Base-by-base conservation (phyloP, 768 basidiomycete genomes). In the Ramaria rubella region DNA sequence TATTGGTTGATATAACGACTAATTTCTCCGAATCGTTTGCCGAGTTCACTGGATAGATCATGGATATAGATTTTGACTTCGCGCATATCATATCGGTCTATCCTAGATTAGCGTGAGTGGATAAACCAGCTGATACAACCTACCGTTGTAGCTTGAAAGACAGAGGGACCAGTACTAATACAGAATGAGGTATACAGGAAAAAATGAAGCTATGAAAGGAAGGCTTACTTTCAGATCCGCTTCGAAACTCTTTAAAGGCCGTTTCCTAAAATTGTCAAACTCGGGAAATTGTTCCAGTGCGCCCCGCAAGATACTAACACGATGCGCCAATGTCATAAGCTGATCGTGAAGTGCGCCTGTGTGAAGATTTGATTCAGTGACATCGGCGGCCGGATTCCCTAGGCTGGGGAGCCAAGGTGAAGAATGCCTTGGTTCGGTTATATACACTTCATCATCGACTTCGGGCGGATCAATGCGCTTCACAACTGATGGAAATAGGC, bases 141-240 rank as follows among this genome's bases (percentile, higher is more conserved):
- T n/a, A n/a, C 49, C 29, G 4, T 36, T 31, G n/a, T 51, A 51
- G 31, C 21, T 1, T 23, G 31, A n/a, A 12, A 51, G 49, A 23
- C 49, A 51, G 12, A n/a, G 19, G 24, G 49, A 51, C 49, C 49
- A 51, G 24, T 51, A 36, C 49, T 51, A 15, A 8, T 33, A 29
- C 21, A 31, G 8, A 51, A 15, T 51, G 31, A 7, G 29, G 21
- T 48, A 5, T 9, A 12, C 24, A 36, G 49, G 14, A n/a, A 30
- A 14, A 1, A 19, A 36, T 17, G 15, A 51, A 46, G 9, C 23
- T 46, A 9, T 14, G 9, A 9, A 24, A 9, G 12, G 23, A 9
- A 46, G 14, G n/a, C n/a, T n/a, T 48, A 51, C 49, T 24, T 31
- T 17, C 17, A 51, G 29, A 51, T 51, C 49, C 4, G 21, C 23